Evolutionary conservation across 1,284 basidiomycete species (phyloP).

Genomic region (Ceratobasidium sp.): DNA sequence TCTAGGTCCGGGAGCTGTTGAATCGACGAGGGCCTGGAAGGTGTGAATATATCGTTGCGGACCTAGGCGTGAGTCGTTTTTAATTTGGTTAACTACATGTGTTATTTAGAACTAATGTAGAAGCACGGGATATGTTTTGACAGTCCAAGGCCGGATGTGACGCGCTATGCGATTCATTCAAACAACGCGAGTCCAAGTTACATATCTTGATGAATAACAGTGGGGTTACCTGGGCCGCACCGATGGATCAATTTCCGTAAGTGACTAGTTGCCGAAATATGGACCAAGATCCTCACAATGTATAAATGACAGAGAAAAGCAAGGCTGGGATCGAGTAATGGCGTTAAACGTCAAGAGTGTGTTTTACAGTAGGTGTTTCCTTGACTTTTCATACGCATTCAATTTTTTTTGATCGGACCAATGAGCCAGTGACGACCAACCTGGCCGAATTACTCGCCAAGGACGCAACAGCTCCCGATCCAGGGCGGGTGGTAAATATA

Average conservation of each 20-base stretch:
- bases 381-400: not conserved
- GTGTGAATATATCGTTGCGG: constrained; percentile 78
- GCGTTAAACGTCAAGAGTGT: constrained; percentile 85
- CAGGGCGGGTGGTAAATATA: constrained; percentile 83
- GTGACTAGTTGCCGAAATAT: not conserved
- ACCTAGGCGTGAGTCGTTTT: constrained; percentile 70
- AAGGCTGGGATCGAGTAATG: constrained; percentile 86
- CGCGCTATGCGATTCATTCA: constrained; percentile 75
- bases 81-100: too few species aligned
- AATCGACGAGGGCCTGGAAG: constrained; percentile 70
- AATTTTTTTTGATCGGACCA: too few species aligned
- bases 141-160: constrained; percentile 86
- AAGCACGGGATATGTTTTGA: too few species aligned
- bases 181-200: constrained; percentile 74
- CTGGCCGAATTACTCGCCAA: constrained; percentile 75
- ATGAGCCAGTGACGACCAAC: constrained; percentile 55
- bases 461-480: constrained; percentile 74
- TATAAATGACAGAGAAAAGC: not conserved
- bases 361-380: constrained; percentile 69
- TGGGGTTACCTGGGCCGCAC: constrained; percentile 85
- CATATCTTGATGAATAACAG: constrained; percentile 87
- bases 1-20: constrained; percentile 60
- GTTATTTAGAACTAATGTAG: too few species aligned
- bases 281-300: too few species aligned
- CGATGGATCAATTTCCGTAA: constrained; percentile 75